These are phyloP conservation scores for Parastagonospora avenae DNA, from an alignment of 2,329 filamentous ascomycete genomes.

Conservation along the genomic window DNA sequence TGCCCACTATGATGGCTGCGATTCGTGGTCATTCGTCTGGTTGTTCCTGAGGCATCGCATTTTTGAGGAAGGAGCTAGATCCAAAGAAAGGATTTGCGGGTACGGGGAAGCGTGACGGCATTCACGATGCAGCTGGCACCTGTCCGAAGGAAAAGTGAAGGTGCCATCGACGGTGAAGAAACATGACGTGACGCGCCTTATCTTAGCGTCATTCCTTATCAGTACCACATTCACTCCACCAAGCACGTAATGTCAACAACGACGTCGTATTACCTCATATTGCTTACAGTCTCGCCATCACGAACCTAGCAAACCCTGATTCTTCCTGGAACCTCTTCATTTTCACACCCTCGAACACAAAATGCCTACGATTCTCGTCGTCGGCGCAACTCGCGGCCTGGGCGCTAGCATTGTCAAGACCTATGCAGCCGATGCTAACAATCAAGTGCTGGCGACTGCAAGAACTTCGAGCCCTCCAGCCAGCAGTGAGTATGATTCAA, in stretches of 20 bases:
- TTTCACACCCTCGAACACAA: not conserved
- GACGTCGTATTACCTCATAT: not conserved
- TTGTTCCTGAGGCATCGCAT: no score
- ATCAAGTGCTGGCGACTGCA: constrained; percentile 65
- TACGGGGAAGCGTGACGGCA: not conserved
- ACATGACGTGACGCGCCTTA: not conserved
- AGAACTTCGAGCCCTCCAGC: constrained; percentile 55
- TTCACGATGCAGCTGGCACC: constrained; percentile 1
- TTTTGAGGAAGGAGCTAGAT: no score
- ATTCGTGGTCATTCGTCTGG: no score
- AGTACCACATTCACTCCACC: not conserved
- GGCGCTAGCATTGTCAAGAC: constrained; percentile 65
- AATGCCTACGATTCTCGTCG: constrained; percentile 60
- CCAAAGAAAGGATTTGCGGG: no score
- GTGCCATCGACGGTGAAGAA: not conserved
- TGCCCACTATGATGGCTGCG: no score
- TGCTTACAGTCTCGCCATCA: not conserved
- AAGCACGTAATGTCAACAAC: constrained; percentile 3
- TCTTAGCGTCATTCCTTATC: constrained; percentile 1
- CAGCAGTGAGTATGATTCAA: constrained; percentile 18
- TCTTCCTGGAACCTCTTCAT: not conserved
- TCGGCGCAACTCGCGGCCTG: constrained; percentile 72
- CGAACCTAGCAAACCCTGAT: not conserved
- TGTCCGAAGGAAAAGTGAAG: not conserved
- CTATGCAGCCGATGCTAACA: constrained; percentile 56